Conservation (phyloP, 805 yeast genomes). For the Cyberlindnera galapagoensis region DNA sequence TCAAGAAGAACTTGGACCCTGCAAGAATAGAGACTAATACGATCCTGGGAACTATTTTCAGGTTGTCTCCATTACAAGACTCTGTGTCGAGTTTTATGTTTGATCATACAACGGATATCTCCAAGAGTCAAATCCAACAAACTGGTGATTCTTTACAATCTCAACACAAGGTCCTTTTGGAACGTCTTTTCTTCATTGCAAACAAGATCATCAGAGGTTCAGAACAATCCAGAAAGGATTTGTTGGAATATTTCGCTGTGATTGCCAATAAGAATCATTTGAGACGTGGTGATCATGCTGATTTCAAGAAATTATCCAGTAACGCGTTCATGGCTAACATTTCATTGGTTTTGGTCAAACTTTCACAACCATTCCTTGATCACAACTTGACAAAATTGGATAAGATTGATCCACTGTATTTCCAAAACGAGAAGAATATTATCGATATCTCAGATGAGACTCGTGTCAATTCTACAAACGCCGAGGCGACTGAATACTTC, state of each 20-base stretch:
- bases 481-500: constrained; percentile 59
- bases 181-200: constrained; percentile 60
- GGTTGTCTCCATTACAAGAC: constrained; percentile 65
- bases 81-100: constrained; percentile 44
- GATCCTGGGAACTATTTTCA: constrained; percentile 69
- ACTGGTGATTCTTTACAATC: constrained; percentile 56
- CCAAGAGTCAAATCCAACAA: constrained; percentile 38
- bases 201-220: constrained; percentile 76
- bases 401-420: constrained; percentile 70
- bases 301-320: constrained; percentile 56
- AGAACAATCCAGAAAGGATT: constrained; percentile 49
- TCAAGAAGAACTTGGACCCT: constrained; percentile 39
- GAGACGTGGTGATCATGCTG: constrained; percentile 81
- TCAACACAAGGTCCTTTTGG: constrained; percentile 53
- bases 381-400: constrained; percentile 59
- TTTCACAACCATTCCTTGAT: constrained; percentile 82
- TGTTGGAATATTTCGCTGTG: constrained; percentile 64
- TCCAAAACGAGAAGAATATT: constrained; percentile 39
- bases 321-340: constrained; percentile 82
- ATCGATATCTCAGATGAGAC: constrained; percentile 77
- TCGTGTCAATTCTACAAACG: constrained; percentile 67
- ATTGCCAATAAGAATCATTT: constrained; percentile 79
- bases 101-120: constrained; percentile 22
- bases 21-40: constrained; percentile 54
- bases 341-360: constrained; percentile 54